phyloP scores from a whole-genome alignment of 179 eudicot genomes.

The Silene noctiflora region DNA sequence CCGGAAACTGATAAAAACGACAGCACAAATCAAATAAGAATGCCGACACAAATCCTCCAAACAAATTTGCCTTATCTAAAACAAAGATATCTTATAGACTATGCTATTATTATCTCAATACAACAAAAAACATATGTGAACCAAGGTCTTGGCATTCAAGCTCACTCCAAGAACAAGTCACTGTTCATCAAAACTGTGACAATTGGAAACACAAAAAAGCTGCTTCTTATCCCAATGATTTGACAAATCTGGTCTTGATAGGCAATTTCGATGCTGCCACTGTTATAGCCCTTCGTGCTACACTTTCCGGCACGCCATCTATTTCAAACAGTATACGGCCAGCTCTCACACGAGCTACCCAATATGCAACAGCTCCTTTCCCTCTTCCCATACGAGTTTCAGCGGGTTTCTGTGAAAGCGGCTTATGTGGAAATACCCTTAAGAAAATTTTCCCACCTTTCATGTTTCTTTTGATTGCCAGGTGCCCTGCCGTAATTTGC shows the following conservation, averaged over 20 bases:
- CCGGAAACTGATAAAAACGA: background rate
- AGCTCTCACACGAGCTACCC: conserved; percentile 37
- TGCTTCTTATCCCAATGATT: background rate
- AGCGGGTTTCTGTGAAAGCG: conserved; percentile 27
- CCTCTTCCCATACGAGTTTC: conserved; percentile 53
- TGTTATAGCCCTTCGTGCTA: conserved; percentile 37
- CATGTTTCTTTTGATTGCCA: conserved; percentile 36
- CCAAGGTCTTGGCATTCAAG: background rate
- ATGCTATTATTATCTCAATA: background rate
- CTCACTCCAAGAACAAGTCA: background rate
- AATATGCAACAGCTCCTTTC: conserved; percentile 35
- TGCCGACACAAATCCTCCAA: background rate
- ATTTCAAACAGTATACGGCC: conserved; percentile 42
- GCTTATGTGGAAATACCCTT: conserved; percentile 35
- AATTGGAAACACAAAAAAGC: background rate
- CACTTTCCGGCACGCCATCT: conserved; percentile 35
- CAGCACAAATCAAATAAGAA: background rate
- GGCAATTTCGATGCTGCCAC: conserved; percentile 41
- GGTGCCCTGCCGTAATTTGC: conserved; percentile 31
- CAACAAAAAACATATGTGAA: background rate
- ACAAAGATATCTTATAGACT: background rate
- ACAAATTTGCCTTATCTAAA: background rate
- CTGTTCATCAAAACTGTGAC: conserved; percentile 6
- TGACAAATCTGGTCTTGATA: conserved; percentile 32
- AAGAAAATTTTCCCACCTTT: conserved; percentile 29